Conservation (phyloP, 495 filamentous ascomycete species). For the Hypoxylon perforatum region DNA sequence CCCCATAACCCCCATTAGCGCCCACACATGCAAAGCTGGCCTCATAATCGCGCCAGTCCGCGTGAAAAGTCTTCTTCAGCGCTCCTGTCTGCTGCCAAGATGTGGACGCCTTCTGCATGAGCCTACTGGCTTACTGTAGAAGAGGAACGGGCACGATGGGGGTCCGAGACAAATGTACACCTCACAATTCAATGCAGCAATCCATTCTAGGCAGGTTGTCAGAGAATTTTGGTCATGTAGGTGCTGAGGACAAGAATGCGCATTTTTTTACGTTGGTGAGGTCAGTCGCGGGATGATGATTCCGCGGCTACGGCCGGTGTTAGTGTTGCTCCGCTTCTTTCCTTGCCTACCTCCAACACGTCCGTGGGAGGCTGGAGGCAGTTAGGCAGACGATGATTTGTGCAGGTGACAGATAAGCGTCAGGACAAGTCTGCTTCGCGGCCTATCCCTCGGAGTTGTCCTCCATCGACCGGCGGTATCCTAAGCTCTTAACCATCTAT, state of each 20-base stretch:
- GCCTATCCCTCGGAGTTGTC: slow-evolving; percentile 20
- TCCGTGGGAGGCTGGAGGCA: not conserved
- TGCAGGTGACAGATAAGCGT: not conserved
- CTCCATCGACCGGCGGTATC: not conserved
- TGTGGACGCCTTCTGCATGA: slow-evolving; percentile 16
- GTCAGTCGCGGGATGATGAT: slow-evolving; percentile 27
- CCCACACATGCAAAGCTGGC: slow-evolving; percentile 27
- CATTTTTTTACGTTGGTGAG: slow-evolving; percentile 1
- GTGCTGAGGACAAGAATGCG: slow-evolving; percentile 15
- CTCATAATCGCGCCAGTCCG: slow-evolving; percentile 28
- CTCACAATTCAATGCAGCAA: slow-evolving; percentile 14
- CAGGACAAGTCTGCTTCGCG: slow-evolving; percentile 11
- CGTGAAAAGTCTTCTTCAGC: slow-evolving; percentile 8
- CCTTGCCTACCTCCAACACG: slow-evolving; percentile 3
- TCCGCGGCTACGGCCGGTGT: slow-evolving; percentile 14
- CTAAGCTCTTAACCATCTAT: slow-evolving; percentile 24
- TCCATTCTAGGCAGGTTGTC: slow-evolving; percentile 32
- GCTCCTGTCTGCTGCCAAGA: slow-evolving; percentile 13
- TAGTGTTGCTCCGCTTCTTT: slow-evolving; percentile 15
- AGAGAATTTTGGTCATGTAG: slow-evolving; percentile 6
- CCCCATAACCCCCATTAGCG: slow-evolving; percentile 12
- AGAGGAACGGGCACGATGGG: not conserved
- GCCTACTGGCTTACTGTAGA: slow-evolving; percentile 32
- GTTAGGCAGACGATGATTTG: slow-evolving; percentile 1
- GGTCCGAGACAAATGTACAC: slow-evolving; percentile 21